A percentile compares a stretch with the other conserved stretches of the same genome.
These are phyloP conservation scores for Sporisorium reilianum DNA, from an alignment of 1,284 basidiomycete genomes.

Conservation along the genomic window DNA sequence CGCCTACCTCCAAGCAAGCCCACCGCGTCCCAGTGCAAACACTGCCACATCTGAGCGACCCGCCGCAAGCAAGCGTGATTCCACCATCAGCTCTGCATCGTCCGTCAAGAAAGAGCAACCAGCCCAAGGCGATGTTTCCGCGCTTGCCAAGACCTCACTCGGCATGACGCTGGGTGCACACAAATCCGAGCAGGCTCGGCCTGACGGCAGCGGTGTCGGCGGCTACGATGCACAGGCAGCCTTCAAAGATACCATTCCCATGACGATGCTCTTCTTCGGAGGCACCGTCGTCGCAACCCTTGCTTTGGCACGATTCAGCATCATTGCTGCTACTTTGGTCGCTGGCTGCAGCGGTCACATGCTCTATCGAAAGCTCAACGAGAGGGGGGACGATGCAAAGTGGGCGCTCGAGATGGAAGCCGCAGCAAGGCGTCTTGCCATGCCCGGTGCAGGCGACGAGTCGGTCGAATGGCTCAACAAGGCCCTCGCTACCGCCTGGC, in stretches of 20 bases:
- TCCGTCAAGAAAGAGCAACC: slow-evolving; percentile 10
- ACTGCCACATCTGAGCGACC: neutral
- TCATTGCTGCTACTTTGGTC: slow-evolving; percentile 28
- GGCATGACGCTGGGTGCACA: slow-evolving; percentile 32
- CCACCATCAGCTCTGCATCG: slow-evolving; percentile 17
- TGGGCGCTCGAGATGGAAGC: slow-evolving; percentile 47
- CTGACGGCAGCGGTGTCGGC: neutral
- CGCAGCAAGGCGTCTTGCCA: slow-evolving; percentile 19
- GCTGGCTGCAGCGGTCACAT: slow-evolving; percentile 38
- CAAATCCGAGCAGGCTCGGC: slow-evolving; percentile 6
- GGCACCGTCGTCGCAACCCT: slow-evolving; percentile 45
- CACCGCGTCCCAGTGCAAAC: neutral
- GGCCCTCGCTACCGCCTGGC: slow-evolving; percentile 59
- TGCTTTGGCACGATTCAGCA: slow-evolving; percentile 38
- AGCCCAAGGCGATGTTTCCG: slow-evolving; percentile 15
- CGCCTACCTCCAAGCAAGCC: slow-evolving; percentile 17
- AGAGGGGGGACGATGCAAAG: slow-evolving; percentile 37
- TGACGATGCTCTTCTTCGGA: slow-evolving; percentile 52
- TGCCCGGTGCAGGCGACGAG: slow-evolving; percentile 38
- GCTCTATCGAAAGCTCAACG: slow-evolving; percentile 44
- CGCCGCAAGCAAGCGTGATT: slow-evolving; percentile 6
- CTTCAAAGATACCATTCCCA: slow-evolving; percentile 46
- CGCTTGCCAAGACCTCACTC: slow-evolving; percentile 17
- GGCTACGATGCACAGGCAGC: slow-evolving; percentile 20
- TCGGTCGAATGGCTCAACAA: slow-evolving; percentile 65